Conservation (phyloP, 441 rosid genomes). For the Raphanus hybrid region DNA sequence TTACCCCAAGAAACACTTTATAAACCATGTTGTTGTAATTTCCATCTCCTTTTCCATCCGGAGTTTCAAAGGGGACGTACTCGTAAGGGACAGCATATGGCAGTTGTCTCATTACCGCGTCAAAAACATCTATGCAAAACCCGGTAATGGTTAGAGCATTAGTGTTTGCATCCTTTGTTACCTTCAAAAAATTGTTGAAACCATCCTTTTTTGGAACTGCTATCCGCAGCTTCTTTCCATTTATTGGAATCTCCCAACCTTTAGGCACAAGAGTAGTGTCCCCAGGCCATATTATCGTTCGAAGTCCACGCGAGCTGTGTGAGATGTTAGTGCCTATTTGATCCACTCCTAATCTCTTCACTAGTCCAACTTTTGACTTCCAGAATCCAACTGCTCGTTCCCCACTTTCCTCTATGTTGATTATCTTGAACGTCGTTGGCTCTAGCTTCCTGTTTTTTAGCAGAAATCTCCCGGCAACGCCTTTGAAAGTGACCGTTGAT, state of each 20-base stretch:
- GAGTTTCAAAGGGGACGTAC: constrained; percentile 46
- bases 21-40: constrained; percentile 49
- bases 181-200: constrained; percentile 49
- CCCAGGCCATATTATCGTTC: constrained; percentile 67
- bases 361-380: constrained; percentile 47
- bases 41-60: constrained; percentile 36
- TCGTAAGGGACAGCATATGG: constrained; percentile 59
- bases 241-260: constrained; percentile 65
- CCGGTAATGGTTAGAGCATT: constrained; percentile 41
- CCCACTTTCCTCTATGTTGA: constrained; percentile 54
- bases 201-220: constrained; percentile 60
- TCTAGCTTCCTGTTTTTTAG: constrained; percentile 49
- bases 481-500: constrained; percentile 43
- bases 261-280: constrained; percentile 47
- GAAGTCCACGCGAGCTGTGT: constrained; percentile 33
- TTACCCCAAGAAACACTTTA: constrained; percentile 55
- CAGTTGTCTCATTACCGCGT: constrained; percentile 44
- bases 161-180: constrained; percentile 38
- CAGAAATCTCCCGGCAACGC: constrained; percentile 57
- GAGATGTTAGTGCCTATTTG: constrained; percentile 5
- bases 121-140: constrained; percentile 59
- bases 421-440: constrained; percentile 44
- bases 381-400: constrained; percentile 61
- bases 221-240: constrained; percentile 48
- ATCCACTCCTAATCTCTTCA: constrained; percentile 27